Evolutionary conservation across 805 yeast species (phyloP).

Genomic region (Candida orba): DNA sequence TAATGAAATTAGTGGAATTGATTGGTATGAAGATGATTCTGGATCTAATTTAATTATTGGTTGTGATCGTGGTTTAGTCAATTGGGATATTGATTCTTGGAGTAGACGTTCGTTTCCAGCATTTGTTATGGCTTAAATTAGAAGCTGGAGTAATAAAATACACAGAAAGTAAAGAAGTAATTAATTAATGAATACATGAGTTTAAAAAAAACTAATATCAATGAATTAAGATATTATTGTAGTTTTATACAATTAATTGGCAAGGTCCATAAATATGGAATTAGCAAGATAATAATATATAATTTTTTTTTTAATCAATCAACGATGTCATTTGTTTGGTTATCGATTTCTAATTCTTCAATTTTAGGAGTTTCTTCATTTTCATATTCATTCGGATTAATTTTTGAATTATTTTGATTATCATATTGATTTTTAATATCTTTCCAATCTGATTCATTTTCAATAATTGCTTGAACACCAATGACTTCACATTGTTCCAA

Average conservation of each 20-base stretch:
- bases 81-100: slow-evolving; percentile 65
- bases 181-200: too few species aligned
- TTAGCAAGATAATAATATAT: not conserved
- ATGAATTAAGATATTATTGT: too few species aligned
- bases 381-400: not conserved
- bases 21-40: slow-evolving; percentile 43
- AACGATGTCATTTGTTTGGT: slow-evolving; percentile 26
- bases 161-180: too few species aligned
- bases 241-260: not conserved
- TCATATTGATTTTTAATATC: slow-evolving; percentile 42
- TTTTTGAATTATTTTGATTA: not conserved
- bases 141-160: not conserved
- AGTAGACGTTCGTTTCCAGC: slow-evolving; percentile 56
- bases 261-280: not conserved
- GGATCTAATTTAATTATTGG: slow-evolving; percentile 55
- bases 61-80: slow-evolving; percentile 56
- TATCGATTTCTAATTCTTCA: slow-evolving; percentile 13
- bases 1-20: slow-evolving; percentile 54
- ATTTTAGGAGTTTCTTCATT: slow-evolving; percentile 11
- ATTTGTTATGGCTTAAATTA: slow-evolving; percentile 34
- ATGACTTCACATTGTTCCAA: slow-evolving; percentile 79
- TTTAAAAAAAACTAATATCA: too few species aligned
- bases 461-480: slow-evolving; percentile 70
- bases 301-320: slow-evolving; percentile 21
- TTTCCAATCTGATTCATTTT: slow-evolving; percentile 63